A percentile compares a stretch with the other conserved stretches of the same genome.
These are phyloP conservation scores for Trichosporon coremiiforme DNA, from an alignment of 1,284 basidiomycete genomes.

Conservation along the genomic window DNA sequence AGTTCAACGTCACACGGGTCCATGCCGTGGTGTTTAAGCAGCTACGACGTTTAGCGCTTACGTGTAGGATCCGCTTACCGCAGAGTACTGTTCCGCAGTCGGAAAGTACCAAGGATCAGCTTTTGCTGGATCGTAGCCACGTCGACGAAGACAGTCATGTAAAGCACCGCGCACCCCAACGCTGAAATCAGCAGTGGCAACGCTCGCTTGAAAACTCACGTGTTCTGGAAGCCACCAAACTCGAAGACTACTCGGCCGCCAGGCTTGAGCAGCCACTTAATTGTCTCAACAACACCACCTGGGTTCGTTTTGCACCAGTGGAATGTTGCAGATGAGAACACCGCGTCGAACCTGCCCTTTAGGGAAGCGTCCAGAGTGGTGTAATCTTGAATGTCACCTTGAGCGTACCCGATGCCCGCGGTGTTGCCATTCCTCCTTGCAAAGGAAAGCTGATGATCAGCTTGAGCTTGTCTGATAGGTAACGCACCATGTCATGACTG, in stretches of 20 bases:
- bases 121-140: slow-evolving; percentile 63
- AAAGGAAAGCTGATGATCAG: slow-evolving; percentile 61
- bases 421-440: slow-evolving; percentile 63
- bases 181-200: slow-evolving; percentile 16
- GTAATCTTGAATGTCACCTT: slow-evolving; percentile 45
- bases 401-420: slow-evolving; percentile 58
- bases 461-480: slow-evolving; percentile 31
- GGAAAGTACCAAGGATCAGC: slow-evolving; percentile 85
- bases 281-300: slow-evolving; percentile 64
- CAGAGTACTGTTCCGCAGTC: slow-evolving; percentile 65
- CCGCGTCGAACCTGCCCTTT: slow-evolving; percentile 57
- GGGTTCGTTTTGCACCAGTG: slow-evolving; percentile 84
- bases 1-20: slow-evolving; percentile 63
- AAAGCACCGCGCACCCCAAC: slow-evolving; percentile 65
- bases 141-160: slow-evolving; percentile 62
- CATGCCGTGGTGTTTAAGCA: slow-evolving; percentile 65
- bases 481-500: slow-evolving; percentile 69
- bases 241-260: slow-evolving; percentile 73
- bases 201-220: slow-evolving; percentile 31
- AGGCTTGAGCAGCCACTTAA: slow-evolving; percentile 65
- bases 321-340: slow-evolving; percentile 75
- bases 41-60: slow-evolving; percentile 51
- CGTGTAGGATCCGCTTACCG: slow-evolving; percentile 55
- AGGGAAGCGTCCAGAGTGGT: slow-evolving; percentile 31
- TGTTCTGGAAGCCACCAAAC: slow-evolving; percentile 67